Base-by-base conservation (phyloP, 129 eudicot genomes). In the Tanacetum coccineum region DNA sequence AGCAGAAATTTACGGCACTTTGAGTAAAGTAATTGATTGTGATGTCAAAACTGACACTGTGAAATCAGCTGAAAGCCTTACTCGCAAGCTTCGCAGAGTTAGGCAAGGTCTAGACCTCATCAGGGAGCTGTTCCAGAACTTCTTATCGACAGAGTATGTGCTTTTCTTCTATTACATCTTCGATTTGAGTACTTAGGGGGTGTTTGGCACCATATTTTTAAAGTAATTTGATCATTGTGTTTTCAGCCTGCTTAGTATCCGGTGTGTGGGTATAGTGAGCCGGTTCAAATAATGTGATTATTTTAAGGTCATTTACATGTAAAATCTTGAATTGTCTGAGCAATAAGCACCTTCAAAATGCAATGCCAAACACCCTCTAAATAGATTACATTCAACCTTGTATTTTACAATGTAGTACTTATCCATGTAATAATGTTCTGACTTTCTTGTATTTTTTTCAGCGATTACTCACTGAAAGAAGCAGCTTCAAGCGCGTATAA, bases 81-180 rank as follows among this genome's bases (percentile, higher is more conserved):
- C 95, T 17, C 95, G 98, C 18, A 88, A 93, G 68, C 72, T 93
- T 47, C 96, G 95, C 58, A 88, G 98, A 82, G 98, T 93, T 78
- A 79, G 98, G 71, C 98, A 93, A 81, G 98, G 98, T 53, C 81
- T 93, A 11, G 98, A 93, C 79, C 98, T 93, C 69, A 64, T 88
- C 20, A 79, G 95, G 76, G 95, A 83, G 66, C 30, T 93, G 57
- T 93, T 93, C 71, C 77, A 76, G 60, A 85, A 86, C 40, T 88
- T 93, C 65, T 71, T 93, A 75, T 80, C 96, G 44, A 56, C 98
- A 25, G 80, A 81, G 98, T 92, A 85, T 19, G 98, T 70, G 17
- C 52, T 61, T 36, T 44, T 47, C 17, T 36, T 62, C 54, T 7
- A 28, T 64, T 13, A n/a, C 39, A 70, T 59, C 56, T 55, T 51